A percentile compares a stretch with the other conserved stretches of the same genome.
phyloP scores from a whole-genome alignment of 352 stramenopile genomes.

The Globisporangium okanoganense region DNA sequence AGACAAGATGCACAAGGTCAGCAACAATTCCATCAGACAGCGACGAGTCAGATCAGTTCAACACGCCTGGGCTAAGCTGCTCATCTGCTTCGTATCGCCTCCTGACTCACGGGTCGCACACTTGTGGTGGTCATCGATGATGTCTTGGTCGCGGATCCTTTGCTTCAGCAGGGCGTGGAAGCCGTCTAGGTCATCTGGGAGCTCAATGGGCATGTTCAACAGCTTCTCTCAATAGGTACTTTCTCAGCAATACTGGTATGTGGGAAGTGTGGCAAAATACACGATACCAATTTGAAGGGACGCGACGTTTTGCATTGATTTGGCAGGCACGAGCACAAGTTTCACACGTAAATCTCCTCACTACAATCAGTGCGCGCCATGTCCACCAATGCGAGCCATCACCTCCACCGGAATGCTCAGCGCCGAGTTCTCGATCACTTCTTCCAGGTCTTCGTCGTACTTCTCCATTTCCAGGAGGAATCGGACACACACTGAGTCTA shows the following conservation, averaged over 20 bases:
- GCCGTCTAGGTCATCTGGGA: constrained; percentile 34
- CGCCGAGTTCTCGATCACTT: constrained; percentile 53
- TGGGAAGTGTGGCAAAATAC: not conserved
- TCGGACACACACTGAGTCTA: constrained; percentile 25
- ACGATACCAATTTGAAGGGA: not conserved
- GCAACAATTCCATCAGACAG: not conserved
- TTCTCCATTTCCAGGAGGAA: constrained; percentile 65
- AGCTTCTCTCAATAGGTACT: not conserved
- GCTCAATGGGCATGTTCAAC: constrained; percentile 27
- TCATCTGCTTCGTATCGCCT: constrained; percentile 11
- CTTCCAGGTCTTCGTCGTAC: constrained; percentile 53
- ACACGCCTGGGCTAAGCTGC: constrained; percentile 8
- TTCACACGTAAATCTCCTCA: constrained; percentile 1
- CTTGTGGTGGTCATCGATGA: constrained; percentile 39
- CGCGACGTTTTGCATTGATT: constrained; percentile 3
- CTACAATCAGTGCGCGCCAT: not conserved
- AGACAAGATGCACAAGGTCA: not conserved
- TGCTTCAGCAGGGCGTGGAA: constrained; percentile 53
- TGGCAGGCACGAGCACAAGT: not conserved
- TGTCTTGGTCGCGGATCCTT: constrained; percentile 47
- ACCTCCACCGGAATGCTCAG: constrained; percentile 52
- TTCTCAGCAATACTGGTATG: too few relatives aligned
- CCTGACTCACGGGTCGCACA: not conserved
- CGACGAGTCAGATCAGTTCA: not conserved
- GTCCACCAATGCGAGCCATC: constrained; percentile 18